Conservation (phyloP, 768 basidiomycete species). For the Psilocybe subaeruginosa region DNA sequence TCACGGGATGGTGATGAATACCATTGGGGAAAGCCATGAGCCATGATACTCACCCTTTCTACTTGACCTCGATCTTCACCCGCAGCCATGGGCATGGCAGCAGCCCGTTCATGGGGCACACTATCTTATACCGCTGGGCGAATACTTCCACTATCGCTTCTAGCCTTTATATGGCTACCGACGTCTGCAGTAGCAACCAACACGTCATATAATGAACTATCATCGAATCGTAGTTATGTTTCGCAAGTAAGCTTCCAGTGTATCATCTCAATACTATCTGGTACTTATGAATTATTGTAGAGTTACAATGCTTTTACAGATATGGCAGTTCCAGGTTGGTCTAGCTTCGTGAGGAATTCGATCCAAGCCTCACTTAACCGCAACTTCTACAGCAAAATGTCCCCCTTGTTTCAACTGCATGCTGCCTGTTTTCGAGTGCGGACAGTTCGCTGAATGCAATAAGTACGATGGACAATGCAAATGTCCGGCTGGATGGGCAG, state of each 20-base stretch:
- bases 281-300: conserved; percentile 10
- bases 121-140: conserved; percentile 6
- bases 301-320: conserved; percentile 18
- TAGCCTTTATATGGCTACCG: conserved; percentile 10
- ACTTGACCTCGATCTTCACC: conserved; percentile 5
- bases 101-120: conserved; percentile 3
- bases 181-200: conserved; percentile 15
- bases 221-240: conserved; percentile 22
- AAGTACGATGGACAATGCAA: conserved; percentile 94
- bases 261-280: neutral
- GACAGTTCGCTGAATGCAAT: conserved; percentile 91
- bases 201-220: conserved; percentile 17
- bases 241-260: neutral
- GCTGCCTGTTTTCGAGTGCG: conserved; percentile 88
- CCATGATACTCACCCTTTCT: neutral
- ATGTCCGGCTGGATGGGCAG: conserved; percentile 97
- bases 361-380: neutral
- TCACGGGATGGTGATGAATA: neutral
- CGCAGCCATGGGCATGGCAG: conserved; percentile 8
- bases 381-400: conserved; percentile 53
- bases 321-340: conserved; percentile 21
- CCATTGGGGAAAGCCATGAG: neutral
- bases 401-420: conserved; percentile 97
- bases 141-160: conserved; percentile 16
- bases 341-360: neutral